Evolutionary conservation across 2,329 filamentous ascomycete genomes (phyloP).

Genomic region (Parafenestella ontariensis): DNA sequence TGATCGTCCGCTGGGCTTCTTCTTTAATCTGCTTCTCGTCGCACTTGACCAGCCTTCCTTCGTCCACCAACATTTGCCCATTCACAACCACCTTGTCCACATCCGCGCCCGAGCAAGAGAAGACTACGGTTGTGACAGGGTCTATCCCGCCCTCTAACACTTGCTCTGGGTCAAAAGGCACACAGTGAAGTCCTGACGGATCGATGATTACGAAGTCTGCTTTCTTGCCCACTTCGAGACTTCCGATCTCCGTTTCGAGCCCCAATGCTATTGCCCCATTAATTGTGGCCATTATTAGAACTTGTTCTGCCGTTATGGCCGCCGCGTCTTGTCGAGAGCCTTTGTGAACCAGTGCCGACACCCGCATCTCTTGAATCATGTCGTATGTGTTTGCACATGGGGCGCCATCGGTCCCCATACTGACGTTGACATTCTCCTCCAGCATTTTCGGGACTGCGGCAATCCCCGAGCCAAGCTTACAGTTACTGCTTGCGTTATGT

Average conservation of each 20-base stretch:
- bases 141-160: neutral
- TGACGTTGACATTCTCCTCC: conserved; percentile 21
- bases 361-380: conserved; percentile 38
- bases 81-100: neutral
- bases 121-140: neutral
- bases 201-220: conserved; percentile 49
- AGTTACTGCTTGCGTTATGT: conserved; percentile 33
- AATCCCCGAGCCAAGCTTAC: conserved; percentile 33
- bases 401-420: conserved; percentile 33
- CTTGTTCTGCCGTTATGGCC: conserved; percentile 23
- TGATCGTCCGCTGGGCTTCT: neutral
- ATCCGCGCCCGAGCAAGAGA: neutral
- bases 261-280: conserved; percentile 34
- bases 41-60: neutral
- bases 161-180: neutral
- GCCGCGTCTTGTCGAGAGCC: conserved; percentile 22
- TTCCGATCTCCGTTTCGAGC: conserved; percentile 49
- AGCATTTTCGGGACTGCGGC: conserved; percentile 27
- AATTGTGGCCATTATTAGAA: conserved; percentile 33
- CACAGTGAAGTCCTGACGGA: neutral
- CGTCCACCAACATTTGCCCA: neutral
- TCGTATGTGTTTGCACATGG: conserved; percentile 42
- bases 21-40: neutral
- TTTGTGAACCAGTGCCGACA: conserved; percentile 28
- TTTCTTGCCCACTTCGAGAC: conserved; percentile 52